A percentile compares a stretch with the other conserved stretches of the same genome.
Conservation (phyloP, 169 alveolate genomes). For the Eimeria falciformis region DNA sequence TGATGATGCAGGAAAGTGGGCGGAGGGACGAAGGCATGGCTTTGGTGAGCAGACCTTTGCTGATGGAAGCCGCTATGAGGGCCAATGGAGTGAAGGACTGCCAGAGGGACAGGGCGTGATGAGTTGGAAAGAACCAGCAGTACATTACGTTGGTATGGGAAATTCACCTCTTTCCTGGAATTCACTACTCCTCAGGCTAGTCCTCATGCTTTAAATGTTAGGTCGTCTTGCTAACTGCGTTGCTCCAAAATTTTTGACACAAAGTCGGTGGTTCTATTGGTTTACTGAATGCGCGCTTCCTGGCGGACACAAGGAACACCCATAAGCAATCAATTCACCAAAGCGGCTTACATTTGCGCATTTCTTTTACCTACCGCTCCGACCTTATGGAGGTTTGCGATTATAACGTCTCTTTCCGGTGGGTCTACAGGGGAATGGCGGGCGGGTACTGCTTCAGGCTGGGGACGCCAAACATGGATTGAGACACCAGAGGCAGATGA, state of each 20-base stretch:
- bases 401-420: too few species aligned
- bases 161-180: neutral
- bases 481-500: slow-evolving; percentile 43
- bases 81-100: slow-evolving; percentile 65
- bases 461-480: slow-evolving; percentile 69
- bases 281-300: too few species aligned
- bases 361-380: too few species aligned
- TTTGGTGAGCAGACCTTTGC: slow-evolving; percentile 57
- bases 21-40: slow-evolving; percentile 50
- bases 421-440: slow-evolving; percentile 47
- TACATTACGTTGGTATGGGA: slow-evolving; percentile 57
- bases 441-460: slow-evolving; percentile 45
- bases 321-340: too few species aligned
- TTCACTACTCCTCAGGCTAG: too few species aligned
- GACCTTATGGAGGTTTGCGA: too few species aligned
- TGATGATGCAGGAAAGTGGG: slow-evolving; percentile 25
- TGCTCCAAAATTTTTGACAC: too few species aligned
- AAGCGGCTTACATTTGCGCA: too few species aligned
- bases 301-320: too few species aligned
- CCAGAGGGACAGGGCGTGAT: slow-evolving; percentile 65
- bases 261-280: too few species aligned
- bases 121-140: slow-evolving; percentile 57
- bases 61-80: slow-evolving; percentile 60
- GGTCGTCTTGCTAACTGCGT: too few species aligned
- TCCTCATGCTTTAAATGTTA: too few species aligned